These are phyloP conservation scores for Malassezia restricta DNA, from an alignment of 1,284 basidiomycete genomes.

Conservation along the genomic window DNA sequence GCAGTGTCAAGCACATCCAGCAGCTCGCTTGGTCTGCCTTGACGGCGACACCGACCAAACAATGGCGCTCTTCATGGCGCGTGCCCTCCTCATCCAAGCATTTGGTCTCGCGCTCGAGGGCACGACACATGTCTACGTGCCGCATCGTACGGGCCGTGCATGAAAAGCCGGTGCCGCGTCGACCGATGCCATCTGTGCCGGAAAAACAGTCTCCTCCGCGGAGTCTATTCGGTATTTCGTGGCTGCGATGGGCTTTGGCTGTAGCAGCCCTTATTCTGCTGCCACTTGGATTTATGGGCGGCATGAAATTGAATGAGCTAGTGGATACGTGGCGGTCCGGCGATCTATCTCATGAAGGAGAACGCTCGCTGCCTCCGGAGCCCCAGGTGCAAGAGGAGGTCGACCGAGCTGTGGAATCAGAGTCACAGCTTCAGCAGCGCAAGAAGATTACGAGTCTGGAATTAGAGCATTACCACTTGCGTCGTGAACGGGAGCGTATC, in stretches of 20 bases:
- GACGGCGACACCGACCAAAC: conserved; percentile 1
- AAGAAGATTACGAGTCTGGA: conserved; percentile 12
- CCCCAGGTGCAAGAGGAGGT: not conserved
- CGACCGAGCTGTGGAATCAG: not conserved
- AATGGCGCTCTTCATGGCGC: conserved; percentile 11
- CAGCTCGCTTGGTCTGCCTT: conserved; percentile 6
- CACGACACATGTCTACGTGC: not conserved
- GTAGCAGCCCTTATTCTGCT: conserved; percentile 6
- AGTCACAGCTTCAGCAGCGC: not conserved
- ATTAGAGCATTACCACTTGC: conserved; percentile 18
- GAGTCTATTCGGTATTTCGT: not conserved
- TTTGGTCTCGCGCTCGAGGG: too few relatives aligned
- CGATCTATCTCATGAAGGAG: conserved; percentile 9
- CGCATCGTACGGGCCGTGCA: not conserved
- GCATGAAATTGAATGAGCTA: conserved; percentile 10
- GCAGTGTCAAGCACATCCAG: conserved; percentile 5
- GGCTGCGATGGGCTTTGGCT: conserved; percentile 6
- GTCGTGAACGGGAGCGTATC: conserved; percentile 22
- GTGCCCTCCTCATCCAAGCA: not conserved
- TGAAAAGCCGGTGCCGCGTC: conserved; percentile 1
- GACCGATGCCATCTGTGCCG: not conserved
- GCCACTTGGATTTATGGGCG: conserved; percentile 8
- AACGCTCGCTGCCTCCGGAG: not conserved
- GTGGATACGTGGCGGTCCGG: conserved; percentile 4
- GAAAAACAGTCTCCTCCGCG: not conserved